Evolutionary conservation across 805 yeast genomes (phyloP), one percentile per base, ranked within the genome.

Genomic region (Saccharomycopsis oosterbeekiorum): DNA sequence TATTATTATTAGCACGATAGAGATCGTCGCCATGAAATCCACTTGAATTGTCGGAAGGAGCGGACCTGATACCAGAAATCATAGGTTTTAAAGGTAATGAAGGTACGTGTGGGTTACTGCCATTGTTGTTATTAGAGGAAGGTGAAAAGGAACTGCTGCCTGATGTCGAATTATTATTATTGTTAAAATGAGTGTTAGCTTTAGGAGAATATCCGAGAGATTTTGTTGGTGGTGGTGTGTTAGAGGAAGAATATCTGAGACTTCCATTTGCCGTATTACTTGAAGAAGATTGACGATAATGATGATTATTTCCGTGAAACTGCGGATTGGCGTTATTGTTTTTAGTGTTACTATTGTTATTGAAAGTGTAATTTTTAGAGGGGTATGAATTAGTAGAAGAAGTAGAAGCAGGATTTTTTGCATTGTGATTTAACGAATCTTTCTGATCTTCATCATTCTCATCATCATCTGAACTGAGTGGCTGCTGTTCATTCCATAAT

Each of bases 111-210:
- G 15, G 53, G n/a, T 17, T 47, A 21, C n/a, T 47, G 15, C 53
- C 53, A 15, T 21, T 47, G 21, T 12, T 24, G 14, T 26, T 47
- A 47, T 19, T 47, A 21, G 34, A 47, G 11, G 26, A 47, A 19
- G 53, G 21, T 47, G 53, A 47, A 9, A 47, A 47, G 53, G 53
- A 47, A 14, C 53, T 47, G 53, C 53, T 24, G 53, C 53, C 53
- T 26, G 21, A 26, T 47, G 34, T 47, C 10, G 53, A 11, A 15
- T 24, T 21, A 47, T 15, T 21, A 47, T 15, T 12, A 47, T 47
- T 37, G 41, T 37, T 47, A 24, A 6, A 19, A 12, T 47, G 15
- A 47, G 29, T 21, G 6, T 9, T 19, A 24, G 21, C 2, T 24
- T 24, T 47, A 8, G 53, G 53, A 10, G 53, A 47, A 47, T 3